phyloP scores from a whole-genome alignment of 805 yeast species.

The Cephaloascus albidus region DNA sequence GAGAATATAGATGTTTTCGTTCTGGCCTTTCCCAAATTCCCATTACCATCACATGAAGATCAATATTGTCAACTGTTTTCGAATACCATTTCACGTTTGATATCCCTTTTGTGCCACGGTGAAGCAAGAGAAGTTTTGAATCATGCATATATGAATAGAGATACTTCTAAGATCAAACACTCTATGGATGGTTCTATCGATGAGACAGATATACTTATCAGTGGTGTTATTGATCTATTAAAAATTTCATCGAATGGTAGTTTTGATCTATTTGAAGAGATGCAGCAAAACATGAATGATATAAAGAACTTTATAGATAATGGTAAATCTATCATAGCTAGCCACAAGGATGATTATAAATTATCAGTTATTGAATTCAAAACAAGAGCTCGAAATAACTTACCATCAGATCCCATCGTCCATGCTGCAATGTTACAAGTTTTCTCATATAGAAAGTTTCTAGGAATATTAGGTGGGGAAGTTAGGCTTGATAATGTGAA shows the following conservation, averaged over 20 bases:
- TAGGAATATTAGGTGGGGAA: slow-evolving; percentile 23
- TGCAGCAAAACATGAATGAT: slow-evolving; percentile 7
- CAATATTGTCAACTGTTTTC: slow-evolving; percentile 24
- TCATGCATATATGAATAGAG: slow-evolving; percentile 38
- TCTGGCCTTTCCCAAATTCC: too few relatives aligned
- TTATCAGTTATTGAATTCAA: slow-evolving; percentile 39
- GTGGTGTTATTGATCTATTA: slow-evolving; percentile 58
- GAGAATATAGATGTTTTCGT: too few relatives aligned
- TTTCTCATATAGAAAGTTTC: slow-evolving; percentile 43
- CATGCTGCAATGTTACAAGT: slow-evolving; percentile 49
- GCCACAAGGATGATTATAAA: slow-evolving; percentile 3
- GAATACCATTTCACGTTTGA: slow-evolving; percentile 30
- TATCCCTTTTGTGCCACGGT: slow-evolving; percentile 32
- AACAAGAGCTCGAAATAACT: slow-evolving; percentile 34
- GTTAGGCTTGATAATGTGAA: background rate
- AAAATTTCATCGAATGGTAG: slow-evolving; percentile 9
- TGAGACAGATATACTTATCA: slow-evolving; percentile 32
- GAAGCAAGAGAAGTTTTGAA: slow-evolving; percentile 55
- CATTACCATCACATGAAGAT: slow-evolving; percentile 7
- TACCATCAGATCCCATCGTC: slow-evolving; percentile 46
- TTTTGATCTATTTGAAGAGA: slow-evolving; percentile 13
- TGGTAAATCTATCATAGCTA: background rate
- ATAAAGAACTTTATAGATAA: background rate
- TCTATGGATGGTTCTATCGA: slow-evolving; percentile 1
- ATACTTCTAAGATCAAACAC: slow-evolving; percentile 4